phyloP scores from a whole-genome alignment of 2,329 filamentous ascomycete species.

The Hansfordia pulvinata region DNA sequence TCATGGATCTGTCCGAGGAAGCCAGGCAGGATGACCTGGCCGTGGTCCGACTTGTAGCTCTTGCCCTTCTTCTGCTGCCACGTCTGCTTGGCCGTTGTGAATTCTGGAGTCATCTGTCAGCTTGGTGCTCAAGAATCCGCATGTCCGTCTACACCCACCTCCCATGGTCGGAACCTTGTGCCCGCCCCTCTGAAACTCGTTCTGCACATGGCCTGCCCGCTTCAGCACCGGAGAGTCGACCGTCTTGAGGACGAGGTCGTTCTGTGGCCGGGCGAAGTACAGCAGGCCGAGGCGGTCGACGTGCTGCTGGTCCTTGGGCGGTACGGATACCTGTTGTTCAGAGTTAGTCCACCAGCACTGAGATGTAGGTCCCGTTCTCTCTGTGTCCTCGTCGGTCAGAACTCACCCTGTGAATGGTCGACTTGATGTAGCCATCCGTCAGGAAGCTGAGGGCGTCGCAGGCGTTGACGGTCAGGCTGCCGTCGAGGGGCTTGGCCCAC shows the following conservation, averaged over 20 bases:
- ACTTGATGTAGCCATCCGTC: slow-evolving; percentile 28
- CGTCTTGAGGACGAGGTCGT: slow-evolving; percentile 21
- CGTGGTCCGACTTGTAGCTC: slow-evolving; percentile 12
- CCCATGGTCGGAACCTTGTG: slow-evolving; percentile 20
- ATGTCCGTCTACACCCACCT: slow-evolving; percentile 3
- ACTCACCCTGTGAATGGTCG: slow-evolving; percentile 18
- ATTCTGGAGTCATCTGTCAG: slow-evolving; percentile 11
- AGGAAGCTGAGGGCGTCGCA: slow-evolving; percentile 30
- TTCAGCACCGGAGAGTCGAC: slow-evolving; percentile 23
- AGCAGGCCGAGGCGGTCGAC: slow-evolving; percentile 33
- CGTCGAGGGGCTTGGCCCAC: slow-evolving; percentile 28
- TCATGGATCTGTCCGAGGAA: slow-evolving; percentile 14
- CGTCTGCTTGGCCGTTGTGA: slow-evolving; percentile 20
- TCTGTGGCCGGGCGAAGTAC: slow-evolving; percentile 33
- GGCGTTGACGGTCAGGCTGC: slow-evolving; percentile 32
- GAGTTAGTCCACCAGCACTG: slow-evolving; percentile 31
- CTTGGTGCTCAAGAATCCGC: neutral
- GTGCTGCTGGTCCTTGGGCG: slow-evolving; percentile 25
- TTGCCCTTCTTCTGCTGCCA: slow-evolving; percentile 21
- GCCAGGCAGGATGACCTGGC: slow-evolving; percentile 19
- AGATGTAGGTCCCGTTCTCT: too few relatives aligned
- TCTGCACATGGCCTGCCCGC: slow-evolving; percentile 17
- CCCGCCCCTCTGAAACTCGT: slow-evolving; percentile 21
- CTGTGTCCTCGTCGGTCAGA: neutral
- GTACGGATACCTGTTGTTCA: slow-evolving; percentile 18